These are phyloP conservation scores for Sideroxylon spinosum DNA, from an alignment of 179 eudicot species.

Conservation along the genomic window DNA sequence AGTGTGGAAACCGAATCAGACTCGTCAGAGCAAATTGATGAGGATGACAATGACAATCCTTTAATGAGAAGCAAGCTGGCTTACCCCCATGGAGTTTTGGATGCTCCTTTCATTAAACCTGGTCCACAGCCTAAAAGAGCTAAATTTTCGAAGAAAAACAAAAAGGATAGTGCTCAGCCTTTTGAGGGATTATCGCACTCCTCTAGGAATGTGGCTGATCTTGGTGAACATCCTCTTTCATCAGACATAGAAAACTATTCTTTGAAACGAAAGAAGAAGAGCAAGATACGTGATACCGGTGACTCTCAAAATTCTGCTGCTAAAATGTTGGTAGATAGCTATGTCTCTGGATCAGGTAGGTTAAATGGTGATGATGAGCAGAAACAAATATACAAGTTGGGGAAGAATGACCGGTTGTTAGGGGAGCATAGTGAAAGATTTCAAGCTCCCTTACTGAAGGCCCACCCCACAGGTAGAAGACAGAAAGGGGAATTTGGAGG, in stretches of 20 bases:
- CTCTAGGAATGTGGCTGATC: conserved; percentile 36
- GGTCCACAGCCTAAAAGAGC: conserved; percentile 35
- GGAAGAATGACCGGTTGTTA: conserved; percentile 44
- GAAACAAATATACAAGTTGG: conserved; percentile 28
- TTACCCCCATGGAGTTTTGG: conserved; percentile 38
- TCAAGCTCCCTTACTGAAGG: conserved; percentile 35
- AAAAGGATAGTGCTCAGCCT: conserved; percentile 27
- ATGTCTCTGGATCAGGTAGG: conserved; percentile 33
- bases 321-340: conserved; percentile 24
- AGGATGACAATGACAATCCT: conserved; percentile 68
- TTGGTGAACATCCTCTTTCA: conserved; percentile 31
- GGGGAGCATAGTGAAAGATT: conserved; percentile 36
- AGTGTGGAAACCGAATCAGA: conserved; percentile 88
- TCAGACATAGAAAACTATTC: conserved; percentile 29
- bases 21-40: conserved; percentile 68
- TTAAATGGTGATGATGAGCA: conserved; percentile 32
- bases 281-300: conserved; percentile 43
- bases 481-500: conserved; percentile 43
- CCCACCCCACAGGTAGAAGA: conserved; percentile 40
- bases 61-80: conserved; percentile 76
- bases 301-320: conserved; percentile 32
- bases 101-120: conserved; percentile 29
- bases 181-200: conserved; percentile 39
- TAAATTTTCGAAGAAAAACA: conserved; percentile 35
- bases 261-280: conserved; percentile 41